phyloP scores from a whole-genome alignment of 2,329 filamentous ascomycete genomes.

The Lachnellula suecica region DNA sequence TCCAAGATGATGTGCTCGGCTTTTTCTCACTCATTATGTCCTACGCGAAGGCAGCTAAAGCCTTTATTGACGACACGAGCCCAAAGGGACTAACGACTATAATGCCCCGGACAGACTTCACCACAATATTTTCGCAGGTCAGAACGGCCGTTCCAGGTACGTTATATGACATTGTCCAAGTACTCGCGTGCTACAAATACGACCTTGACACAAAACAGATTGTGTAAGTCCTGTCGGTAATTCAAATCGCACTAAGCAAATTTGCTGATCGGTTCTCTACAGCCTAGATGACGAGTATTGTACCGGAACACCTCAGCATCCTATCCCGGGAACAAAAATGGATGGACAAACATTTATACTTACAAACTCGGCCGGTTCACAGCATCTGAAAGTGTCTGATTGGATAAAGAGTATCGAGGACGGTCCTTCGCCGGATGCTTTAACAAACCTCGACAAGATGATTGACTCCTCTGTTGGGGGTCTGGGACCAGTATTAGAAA shows the following conservation, averaged over 20 bases:
- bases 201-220: background rate
- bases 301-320: background rate
- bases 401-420: background rate
- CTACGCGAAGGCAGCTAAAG: constrained; percentile 8
- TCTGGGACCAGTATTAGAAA: background rate
- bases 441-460: background rate
- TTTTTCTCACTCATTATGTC: constrained; percentile 13
- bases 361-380: background rate
- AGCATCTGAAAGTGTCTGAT: background rate
- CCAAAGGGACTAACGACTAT: constrained; percentile 5
- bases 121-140: constrained; percentile 11
- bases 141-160: constrained; percentile 2
- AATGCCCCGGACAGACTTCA: constrained; percentile 15
- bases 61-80: constrained; percentile 1
- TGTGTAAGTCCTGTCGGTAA: background rate
- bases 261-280: background rate
- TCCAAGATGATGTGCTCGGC: constrained; percentile 11
- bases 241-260: background rate
- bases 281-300: background rate
- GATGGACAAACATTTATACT: background rate
- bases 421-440: background rate
- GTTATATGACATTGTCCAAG: constrained; percentile 7
- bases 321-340: background rate
- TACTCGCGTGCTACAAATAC: constrained; percentile 12
- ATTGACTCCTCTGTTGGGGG: background rate